These are phyloP conservation scores for Zopfia rhizophila DNA, from an alignment of 2,329 filamentous ascomycete species.

Conservation along the genomic window DNA sequence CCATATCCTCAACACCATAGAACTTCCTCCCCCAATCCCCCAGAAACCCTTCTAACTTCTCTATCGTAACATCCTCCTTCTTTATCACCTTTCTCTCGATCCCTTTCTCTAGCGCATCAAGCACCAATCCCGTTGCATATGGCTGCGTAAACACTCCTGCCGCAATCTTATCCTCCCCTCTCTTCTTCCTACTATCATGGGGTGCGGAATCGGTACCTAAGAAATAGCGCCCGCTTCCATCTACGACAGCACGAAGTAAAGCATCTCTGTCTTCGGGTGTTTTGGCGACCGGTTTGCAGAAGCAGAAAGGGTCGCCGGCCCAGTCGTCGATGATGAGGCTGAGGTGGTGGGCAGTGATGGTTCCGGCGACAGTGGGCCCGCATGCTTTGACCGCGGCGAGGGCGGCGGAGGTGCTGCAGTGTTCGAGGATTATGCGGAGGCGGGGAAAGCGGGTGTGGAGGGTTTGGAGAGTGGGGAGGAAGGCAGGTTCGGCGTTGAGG, in stretches of 20 bases:
- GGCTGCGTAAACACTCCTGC: conserved; percentile 86
- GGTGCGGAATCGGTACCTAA: conserved; percentile 79
- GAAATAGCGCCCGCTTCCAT: conserved; percentile 74
- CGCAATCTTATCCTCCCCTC: conserved; percentile 62
- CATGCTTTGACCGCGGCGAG: conserved; percentile 80
- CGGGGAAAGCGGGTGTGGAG: conserved; percentile 81
- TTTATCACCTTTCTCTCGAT: conserved; percentile 64
- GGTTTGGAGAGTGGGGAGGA: conserved; percentile 80
- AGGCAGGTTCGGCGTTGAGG: conserved; percentile 77
- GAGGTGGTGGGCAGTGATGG: conserved; percentile 88
- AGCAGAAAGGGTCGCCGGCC: conserved; percentile 76
- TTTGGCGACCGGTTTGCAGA: conserved; percentile 76
- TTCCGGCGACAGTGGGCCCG: conserved; percentile 79
- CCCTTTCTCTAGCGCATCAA: conserved; percentile 72
- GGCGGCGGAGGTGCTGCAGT: conserved; percentile 87
- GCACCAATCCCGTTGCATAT: conserved; percentile 72
- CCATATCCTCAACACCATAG: conserved; percentile 63
- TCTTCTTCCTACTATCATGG: conserved; percentile 70
- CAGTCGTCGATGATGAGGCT: conserved; percentile 82
- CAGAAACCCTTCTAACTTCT: conserved; percentile 68
- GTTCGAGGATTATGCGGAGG: conserved; percentile 76
- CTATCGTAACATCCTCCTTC: conserved; percentile 64
- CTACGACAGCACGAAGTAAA: conserved; percentile 69
- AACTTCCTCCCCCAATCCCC: conserved; percentile 67
- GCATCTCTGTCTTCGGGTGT: conserved; percentile 77